Base-by-base conservation (phyloP, 1,139 yeast genomes). In the Candida sp. region DNA sequence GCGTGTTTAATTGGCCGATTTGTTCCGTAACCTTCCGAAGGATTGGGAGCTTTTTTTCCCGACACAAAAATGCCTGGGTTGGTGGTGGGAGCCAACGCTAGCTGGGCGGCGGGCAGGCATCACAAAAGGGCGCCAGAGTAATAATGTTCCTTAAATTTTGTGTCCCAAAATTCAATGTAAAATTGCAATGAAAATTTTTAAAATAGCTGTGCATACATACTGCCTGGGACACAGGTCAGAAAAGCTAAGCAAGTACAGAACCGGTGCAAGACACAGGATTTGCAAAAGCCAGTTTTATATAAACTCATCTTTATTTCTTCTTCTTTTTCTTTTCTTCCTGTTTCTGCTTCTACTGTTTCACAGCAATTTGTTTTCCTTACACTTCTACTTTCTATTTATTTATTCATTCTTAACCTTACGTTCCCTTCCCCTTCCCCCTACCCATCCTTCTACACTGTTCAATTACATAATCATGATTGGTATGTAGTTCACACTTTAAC, bases 281-380 rank as follows among this genome's bases (percentile, higher is more conserved):
- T 17, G 17, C 17, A 17, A 17, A 17, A 17, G 17, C 17, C 11
- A 26, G n/a, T 38, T 38, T 38, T 38, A 38, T 38, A 38, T 38
- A 38, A 38, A 38, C 42, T 38, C 42, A 38, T 38, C 42, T 26
- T 38, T 25, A 25, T 37, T 23, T 23, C 40, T 37, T 38, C 7
- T 26, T n/a, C 9, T 38, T 38, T 38, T 38, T 26, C 8, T 5
- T 26, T 38, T 38, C 12, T 26, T 38, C 27, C 17, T 23, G n/a
- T 23, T 38, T 23, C 6, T 9, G n/a, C 27, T 26, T 2, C 5
- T 34, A 2, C 2, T 28, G 2, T 28, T 28, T 28, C 9, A 28
- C 9, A 28, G 31, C 31, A 28, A 28, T 28, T 8, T 28, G 31
- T 7, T 28, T 28, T 28, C 17, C 17, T 17, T 17, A 17, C 17